phyloP scores from a whole-genome alignment of 495 filamentous ascomycete species.

The Aspergillus campestris region DNA sequence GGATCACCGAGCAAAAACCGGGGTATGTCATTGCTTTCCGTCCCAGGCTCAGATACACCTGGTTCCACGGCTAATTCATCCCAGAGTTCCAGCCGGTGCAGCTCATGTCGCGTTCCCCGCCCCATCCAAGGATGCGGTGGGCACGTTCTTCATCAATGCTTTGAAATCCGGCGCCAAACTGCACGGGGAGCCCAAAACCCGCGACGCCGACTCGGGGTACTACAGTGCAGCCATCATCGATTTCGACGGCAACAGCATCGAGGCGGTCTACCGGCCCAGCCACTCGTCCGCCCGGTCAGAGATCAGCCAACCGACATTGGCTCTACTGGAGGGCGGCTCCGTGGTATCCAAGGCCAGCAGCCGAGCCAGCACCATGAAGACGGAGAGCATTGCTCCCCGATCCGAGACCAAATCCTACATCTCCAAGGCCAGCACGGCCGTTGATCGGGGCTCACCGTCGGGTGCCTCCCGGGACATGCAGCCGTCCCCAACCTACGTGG shows the following conservation, averaged over 20 bases:
- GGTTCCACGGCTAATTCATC: constrained; percentile 9
- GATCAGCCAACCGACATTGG: constrained; percentile 20
- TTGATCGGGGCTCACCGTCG: constrained; percentile 13
- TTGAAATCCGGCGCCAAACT: constrained; percentile 50
- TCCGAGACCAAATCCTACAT: constrained; percentile 34
- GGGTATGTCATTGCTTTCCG: constrained; percentile 37
- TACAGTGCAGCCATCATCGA: constrained; percentile 56
- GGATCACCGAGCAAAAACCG: constrained; percentile 47
- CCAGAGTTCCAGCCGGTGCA: constrained; percentile 39
- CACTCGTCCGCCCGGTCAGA: constrained; percentile 16
- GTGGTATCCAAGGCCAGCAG: constrained; percentile 27
- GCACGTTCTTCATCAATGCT: constrained; percentile 51
- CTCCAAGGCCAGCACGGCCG: constrained; percentile 26
- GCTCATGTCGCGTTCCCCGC: constrained; percentile 54
- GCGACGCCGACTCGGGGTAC: constrained; percentile 42
- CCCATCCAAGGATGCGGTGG: constrained; percentile 42
- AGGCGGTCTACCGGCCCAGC: constrained; percentile 45
- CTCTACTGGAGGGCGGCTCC: constrained; percentile 23
- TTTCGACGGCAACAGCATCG: constrained; percentile 53
- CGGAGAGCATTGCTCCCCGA: constrained; percentile 4
- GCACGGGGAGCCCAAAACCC: constrained; percentile 45
- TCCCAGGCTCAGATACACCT: neutral
- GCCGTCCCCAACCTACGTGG: constrained; percentile 22
- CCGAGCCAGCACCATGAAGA: constrained; percentile 9
- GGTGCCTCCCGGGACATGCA: constrained; percentile 23